Conservation (phyloP, 2,329 filamentous ascomycete species). For the Proliferodiscus dingleyae region DNA sequence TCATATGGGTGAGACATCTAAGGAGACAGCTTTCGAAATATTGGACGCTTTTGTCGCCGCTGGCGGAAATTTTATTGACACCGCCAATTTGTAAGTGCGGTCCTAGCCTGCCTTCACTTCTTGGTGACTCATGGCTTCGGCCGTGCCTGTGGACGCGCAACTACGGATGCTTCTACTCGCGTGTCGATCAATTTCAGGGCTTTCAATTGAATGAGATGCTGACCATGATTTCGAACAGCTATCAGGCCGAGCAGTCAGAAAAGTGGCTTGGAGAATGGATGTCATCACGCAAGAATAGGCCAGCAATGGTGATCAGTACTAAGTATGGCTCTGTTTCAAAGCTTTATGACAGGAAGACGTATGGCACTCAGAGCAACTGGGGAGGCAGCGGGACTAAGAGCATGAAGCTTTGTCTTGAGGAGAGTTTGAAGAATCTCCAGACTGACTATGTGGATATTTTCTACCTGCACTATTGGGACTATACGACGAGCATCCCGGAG, state of each 20-base stretch:
- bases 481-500: conserved; percentile 54
- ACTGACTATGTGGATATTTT: conserved; percentile 63
- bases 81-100: no score
- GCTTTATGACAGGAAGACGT: background rate
- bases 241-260: conserved; percentile 54
- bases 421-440: conserved; percentile 48
- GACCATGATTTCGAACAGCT: no score
- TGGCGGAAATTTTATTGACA: no score
- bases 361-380: conserved; percentile 10
- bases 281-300: conserved; percentile 42
- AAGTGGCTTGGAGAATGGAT: conserved; percentile 55
- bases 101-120: no score
- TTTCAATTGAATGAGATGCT: no score
- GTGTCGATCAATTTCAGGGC: no score
- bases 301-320: conserved; percentile 48
- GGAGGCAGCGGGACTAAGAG: conserved; percentile 17
- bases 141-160: no score
- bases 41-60: no score
- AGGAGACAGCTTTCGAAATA: no score
- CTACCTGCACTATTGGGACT: conserved; percentile 41
- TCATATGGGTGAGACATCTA: no score
- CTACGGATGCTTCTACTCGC: no score
- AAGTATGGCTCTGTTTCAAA: conserved; percentile 43
- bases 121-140: no score
- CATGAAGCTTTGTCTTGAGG: conserved; percentile 10